Evolutionary conservation across 805 yeast genomes (phyloP), one percentile per base, ranked within the genome.

Genomic region (Lipomyces yamadae): DNA sequence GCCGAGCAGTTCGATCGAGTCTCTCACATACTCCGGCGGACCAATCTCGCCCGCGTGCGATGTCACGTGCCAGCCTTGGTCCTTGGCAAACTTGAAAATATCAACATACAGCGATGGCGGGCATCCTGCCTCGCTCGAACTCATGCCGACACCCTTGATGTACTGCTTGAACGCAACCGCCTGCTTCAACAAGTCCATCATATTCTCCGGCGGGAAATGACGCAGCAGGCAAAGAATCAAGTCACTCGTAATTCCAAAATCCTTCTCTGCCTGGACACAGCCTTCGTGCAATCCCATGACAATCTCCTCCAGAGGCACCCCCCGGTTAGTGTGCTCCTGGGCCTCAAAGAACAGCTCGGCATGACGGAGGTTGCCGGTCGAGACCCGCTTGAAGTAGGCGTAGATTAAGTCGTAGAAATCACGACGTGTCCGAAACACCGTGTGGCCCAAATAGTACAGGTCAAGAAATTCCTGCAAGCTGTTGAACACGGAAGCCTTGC

Each of bases 31-130:
- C n/a, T 85, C 83, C 54, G 91, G 86, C 70, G 88, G 91, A 62
- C 94, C 96, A 80, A 91, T 96, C 78, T 91, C 96, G 73, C 96
- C 96, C 2, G 95, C 96, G 74, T 91, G 96, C 1, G 96, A 94
- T 48, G 96, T 91, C 63, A 89, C 81, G 52, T 86, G 83, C 63
- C 88, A 83, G 32, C 84, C 78, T 32, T 88, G 85, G 32, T 80
- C 78, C 63, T 80, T 81, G 6, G 89, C 83, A 29, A 76, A 73
- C 8, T 77, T 72, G 76, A 87, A 91, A 75, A 92, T 87, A 59
- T 88, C 90, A 13, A 78, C 79, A 74, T 90, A 91, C 59, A 88
- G 74, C 60, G 84, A 81, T 10, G 96, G 94, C 15, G 93, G 94
- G 78, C 88, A 87, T 42, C 91, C 92, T 68, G 80, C 85, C 76